These are phyloP conservation scores for Fusarium metavorans DNA, from an alignment of 2,329 filamentous ascomycete species.

Conservation along the genomic window DNA sequence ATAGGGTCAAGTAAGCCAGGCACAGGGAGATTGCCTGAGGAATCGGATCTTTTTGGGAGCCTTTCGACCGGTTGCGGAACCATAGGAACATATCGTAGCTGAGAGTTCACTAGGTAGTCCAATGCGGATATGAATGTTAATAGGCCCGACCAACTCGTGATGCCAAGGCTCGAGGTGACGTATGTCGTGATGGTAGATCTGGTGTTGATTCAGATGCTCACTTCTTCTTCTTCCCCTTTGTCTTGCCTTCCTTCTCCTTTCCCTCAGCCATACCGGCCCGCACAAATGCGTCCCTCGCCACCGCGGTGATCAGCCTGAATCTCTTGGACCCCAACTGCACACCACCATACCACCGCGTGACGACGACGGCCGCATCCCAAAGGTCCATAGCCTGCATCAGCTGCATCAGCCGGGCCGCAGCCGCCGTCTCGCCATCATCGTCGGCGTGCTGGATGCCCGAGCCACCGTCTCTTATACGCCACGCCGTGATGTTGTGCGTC, in stretches of 20 bases:
- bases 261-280: constrained; percentile 78
- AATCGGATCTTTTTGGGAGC: neutral
- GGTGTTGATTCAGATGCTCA: neutral
- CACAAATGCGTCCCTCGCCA: constrained; percentile 85
- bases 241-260: constrained; percentile 49
- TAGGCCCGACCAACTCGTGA: neutral
- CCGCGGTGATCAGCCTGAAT: constrained; percentile 90
- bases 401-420: constrained; percentile 85
- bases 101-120: neutral
- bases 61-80: neutral
- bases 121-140: constrained; percentile 3
- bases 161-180: neutral
- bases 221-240: constrained; percentile 27
- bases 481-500: constrained; percentile 36
- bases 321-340: constrained; percentile 88
- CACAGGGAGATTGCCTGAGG: neutral
- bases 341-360: constrained; percentile 95
- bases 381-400: constrained; percentile 95
- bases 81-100: neutral
- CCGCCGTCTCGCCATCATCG: constrained; percentile 95
- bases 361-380: constrained; percentile 92
- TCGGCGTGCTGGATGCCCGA: constrained; percentile 86
- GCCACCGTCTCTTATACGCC: constrained; percentile 71
- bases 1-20: neutral
- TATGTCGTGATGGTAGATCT: neutral